Conservation (phyloP, 108 stramenopile genomes). For the Pseudonitzschia pungens region DNA sequence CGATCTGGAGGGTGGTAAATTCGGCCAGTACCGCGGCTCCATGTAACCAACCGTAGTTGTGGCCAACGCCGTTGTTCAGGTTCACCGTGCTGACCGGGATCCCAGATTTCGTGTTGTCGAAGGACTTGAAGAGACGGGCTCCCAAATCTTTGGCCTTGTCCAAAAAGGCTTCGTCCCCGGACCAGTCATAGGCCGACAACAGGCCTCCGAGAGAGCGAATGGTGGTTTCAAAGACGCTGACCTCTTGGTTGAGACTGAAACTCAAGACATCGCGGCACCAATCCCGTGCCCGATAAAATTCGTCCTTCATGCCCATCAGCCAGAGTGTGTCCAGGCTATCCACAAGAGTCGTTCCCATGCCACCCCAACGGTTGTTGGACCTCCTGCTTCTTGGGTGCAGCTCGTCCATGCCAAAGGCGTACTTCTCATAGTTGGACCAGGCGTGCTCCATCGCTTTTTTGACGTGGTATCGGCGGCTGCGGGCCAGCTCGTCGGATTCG, state of each 20-base stretch:
- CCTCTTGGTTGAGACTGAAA: slow-evolving; percentile 47
- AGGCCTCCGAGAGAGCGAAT: slow-evolving; percentile 95
- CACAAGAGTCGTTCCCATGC: slow-evolving; percentile 90
- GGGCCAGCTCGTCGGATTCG: slow-evolving; percentile 64
- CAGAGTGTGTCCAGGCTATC: slow-evolving; percentile 96
- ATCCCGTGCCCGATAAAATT: slow-evolving; percentile 84
- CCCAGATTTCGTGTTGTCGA: slow-evolving; percentile 59
- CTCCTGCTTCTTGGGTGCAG: slow-evolving; percentile 55
- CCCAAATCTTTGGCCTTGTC: slow-evolving; percentile 82
- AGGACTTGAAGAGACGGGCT: slow-evolving; percentile 55
- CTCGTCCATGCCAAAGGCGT: slow-evolving; percentile 86
- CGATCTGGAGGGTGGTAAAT: slow-evolving; percentile 88
- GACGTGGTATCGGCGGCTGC: slow-evolving; percentile 62
- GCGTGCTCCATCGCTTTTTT: slow-evolving; percentile 73
- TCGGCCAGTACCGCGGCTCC: slow-evolving; percentile 65
- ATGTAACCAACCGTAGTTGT: slow-evolving; percentile 58
- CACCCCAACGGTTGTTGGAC: slow-evolving; percentile 73
- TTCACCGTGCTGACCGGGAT: slow-evolving; percentile 65
- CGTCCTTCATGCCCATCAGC: slow-evolving; percentile 94
- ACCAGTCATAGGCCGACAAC: slow-evolving; percentile 88
- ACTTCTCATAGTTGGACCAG: slow-evolving; percentile 68
- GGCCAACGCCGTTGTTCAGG: slow-evolving; percentile 34
- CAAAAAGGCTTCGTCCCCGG: slow-evolving; percentile 64
- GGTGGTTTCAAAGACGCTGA: slow-evolving; percentile 97
- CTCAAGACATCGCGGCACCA: slow-evolving; percentile 80